Evolutionary conservation across 2,329 filamentous ascomycete species (phyloP).

Genomic region (Chaetomium globosum): DNA sequence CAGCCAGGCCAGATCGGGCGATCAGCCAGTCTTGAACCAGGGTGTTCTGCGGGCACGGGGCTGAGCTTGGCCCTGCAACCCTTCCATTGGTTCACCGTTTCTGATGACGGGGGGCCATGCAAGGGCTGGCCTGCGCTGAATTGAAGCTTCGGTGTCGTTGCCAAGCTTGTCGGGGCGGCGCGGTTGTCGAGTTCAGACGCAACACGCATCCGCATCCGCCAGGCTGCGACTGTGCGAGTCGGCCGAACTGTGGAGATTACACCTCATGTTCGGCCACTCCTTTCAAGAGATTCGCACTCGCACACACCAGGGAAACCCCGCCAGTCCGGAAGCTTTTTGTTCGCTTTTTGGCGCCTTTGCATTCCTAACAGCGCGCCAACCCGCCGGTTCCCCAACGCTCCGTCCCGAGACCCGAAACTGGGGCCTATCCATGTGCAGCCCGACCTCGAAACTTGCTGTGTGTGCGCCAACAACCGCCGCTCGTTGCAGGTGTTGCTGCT

Average conservation of each 20-base stretch:
- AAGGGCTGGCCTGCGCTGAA: constrained; percentile 28
- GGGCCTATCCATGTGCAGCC: constrained; percentile 28
- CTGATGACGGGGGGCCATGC: constrained; percentile 25
- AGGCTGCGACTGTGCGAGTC: not conserved
- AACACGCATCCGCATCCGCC: constrained; percentile 13
- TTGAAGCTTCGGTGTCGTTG: constrained; percentile 23
- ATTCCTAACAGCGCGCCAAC: constrained; percentile 13
- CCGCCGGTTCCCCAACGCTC: not conserved
- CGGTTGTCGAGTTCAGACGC: constrained; percentile 19
- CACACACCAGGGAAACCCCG: not conserved
- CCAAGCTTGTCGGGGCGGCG: constrained; percentile 32
- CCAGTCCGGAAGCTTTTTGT: not conserved
- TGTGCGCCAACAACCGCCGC: constrained; percentile 12
- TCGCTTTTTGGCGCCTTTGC: not conserved
- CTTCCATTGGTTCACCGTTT: constrained; percentile 28
- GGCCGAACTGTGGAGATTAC: not conserved
- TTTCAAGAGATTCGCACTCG: not conserved
- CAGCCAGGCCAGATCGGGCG: constrained; percentile 32
- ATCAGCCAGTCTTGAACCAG: constrained; percentile 28
- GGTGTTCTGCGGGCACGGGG: constrained; percentile 31
- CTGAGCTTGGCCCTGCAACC: constrained; percentile 25
- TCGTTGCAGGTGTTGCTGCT: not conserved
- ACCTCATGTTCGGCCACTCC: constrained; percentile 8
- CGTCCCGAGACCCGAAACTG: constrained; percentile 18
- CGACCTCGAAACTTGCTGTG: constrained; percentile 20